Evolutionary conservation across 306 rosid species (phyloP).

Genomic region (Hippophae tibetana): DNA sequence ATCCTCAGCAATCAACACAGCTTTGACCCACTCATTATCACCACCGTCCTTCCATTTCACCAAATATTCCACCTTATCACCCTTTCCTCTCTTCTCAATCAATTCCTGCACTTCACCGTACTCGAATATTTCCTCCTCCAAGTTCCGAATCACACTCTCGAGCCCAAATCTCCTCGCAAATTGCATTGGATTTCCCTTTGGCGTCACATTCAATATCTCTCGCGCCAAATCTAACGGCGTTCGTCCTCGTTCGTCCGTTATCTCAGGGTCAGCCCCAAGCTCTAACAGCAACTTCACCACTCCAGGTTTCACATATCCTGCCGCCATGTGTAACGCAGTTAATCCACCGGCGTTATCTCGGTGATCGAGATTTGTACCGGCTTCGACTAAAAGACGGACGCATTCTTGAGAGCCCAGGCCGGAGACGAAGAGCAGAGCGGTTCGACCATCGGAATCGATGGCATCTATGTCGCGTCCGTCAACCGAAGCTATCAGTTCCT

Average conservation of each 20-base stretch:
- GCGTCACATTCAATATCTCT: slow-evolving; percentile 48
- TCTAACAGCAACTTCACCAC: slow-evolving; percentile 45
- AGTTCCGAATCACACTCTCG: slow-evolving; percentile 35
- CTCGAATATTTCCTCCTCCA: slow-evolving; percentile 64
- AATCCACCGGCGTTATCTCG: slow-evolving; percentile 50
- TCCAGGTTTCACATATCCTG: slow-evolving; percentile 58
- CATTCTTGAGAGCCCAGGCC: slow-evolving; percentile 72
- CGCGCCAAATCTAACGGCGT: slow-evolving; percentile 58
- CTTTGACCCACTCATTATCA: slow-evolving; percentile 75
- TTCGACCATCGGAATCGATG: slow-evolving; percentile 60
- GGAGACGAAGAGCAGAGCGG: slow-evolving; percentile 58
- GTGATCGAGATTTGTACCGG: slow-evolving; percentile 52
- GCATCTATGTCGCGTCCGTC: slow-evolving; percentile 63
- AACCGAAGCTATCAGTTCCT: slow-evolving; percentile 25
- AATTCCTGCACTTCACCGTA: slow-evolving; percentile 69
- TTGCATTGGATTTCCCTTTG: slow-evolving; percentile 71
- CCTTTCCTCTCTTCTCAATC: slow-evolving; percentile 70
- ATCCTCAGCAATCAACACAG: slow-evolving; percentile 53
- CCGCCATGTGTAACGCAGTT: slow-evolving; percentile 75
- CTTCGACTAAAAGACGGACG: slow-evolving; percentile 44
- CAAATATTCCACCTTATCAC: slow-evolving; percentile 54
- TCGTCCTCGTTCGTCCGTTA: slow-evolving; percentile 39
- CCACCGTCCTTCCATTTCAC: slow-evolving; percentile 77
- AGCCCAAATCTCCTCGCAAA: slow-evolving; percentile 57
- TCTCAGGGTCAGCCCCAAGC: slow-evolving; percentile 62